A percentile compares a stretch with the other conserved stretches of the same genome.
phyloP scores from a whole-genome alignment of 1,139 yeast species.

The Pneumocystis jirovecii region DNA sequence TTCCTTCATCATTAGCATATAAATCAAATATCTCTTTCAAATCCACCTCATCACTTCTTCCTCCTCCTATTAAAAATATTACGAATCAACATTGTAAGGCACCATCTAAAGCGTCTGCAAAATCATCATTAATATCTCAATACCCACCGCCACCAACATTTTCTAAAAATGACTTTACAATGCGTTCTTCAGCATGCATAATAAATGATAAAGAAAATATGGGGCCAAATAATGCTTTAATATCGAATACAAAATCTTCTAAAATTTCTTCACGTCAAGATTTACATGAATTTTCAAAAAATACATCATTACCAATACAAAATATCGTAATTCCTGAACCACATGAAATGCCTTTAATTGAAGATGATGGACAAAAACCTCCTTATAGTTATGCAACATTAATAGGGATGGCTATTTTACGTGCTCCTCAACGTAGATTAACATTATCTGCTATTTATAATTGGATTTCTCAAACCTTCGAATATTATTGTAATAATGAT shows the following conservation, averaged over 20 bases:
- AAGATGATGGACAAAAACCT: conserved; percentile 50
- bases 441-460: conserved; percentile 82
- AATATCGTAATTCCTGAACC: conserved; percentile 1
- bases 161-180: neutral
- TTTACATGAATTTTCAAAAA: neutral
- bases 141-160: neutral
- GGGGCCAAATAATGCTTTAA: neutral
- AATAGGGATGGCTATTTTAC: conserved; percentile 83
- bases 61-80: neutral
- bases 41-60: neutral
- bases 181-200: neutral
- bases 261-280: neutral
- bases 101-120: neutral
- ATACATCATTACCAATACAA: neutral
- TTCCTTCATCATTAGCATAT: neutral
- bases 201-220: neutral
- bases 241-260: neutral
- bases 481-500: conserved; percentile 68
- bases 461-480: conserved; percentile 84
- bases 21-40: neutral
- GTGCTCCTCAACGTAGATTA: conserved; percentile 63
- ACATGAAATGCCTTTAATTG: conserved; percentile 2
- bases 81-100: neutral
- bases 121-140: neutral
- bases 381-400: conserved; percentile 89